phyloP scores from a whole-genome alignment of 2,329 filamentous ascomycete genomes.

The Cephalotrichum gorgonifer region DNA sequence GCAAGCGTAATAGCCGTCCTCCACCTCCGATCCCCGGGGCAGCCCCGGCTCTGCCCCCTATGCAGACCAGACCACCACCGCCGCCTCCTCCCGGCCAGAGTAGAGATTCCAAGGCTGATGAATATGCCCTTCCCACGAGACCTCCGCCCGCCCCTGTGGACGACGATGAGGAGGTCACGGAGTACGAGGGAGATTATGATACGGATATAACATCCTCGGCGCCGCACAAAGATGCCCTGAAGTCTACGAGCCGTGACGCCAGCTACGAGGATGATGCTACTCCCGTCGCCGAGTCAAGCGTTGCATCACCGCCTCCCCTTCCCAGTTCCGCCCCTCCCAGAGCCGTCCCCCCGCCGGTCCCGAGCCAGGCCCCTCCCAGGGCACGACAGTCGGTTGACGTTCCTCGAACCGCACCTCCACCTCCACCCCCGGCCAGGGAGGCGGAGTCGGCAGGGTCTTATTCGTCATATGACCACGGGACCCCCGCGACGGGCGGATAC shows the following conservation, averaged over 20 bases:
- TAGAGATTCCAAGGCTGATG: conserved; percentile 44
- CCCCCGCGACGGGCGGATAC: conserved; percentile 21
- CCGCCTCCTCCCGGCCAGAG: conserved; percentile 49
- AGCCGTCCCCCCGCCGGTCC: conserved; percentile 54
- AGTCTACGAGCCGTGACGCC: conserved; percentile 66
- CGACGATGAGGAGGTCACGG: conserved; percentile 70
- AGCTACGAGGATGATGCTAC: conserved; percentile 65
- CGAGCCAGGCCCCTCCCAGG: conserved; percentile 35
- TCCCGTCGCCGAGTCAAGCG: conserved; percentile 33
- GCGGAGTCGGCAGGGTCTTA: conserved; percentile 53
- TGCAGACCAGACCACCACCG: conserved; percentile 52
- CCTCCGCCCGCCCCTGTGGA: conserved; percentile 31
- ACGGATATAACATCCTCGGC: conserved; percentile 92
- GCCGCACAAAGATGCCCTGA: conserved; percentile 89
- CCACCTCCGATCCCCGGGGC: conserved; percentile 52
- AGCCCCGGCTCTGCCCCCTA: conserved; percentile 32
- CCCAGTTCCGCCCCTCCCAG: conserved; percentile 40
- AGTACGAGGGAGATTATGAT: conserved; percentile 96
- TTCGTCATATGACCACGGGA: conserved; percentile 52
- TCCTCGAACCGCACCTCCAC: conserved; percentile 32
- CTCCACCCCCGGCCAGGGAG: conserved; percentile 13
- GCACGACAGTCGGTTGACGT: conserved; percentile 51
- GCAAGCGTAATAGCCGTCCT: conserved; percentile 44
- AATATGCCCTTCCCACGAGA: conserved; percentile 28
- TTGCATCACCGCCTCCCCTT: conserved; percentile 43